Percentiles rank a stretch among this genome's conserved stretches.
Conservation (phyloP, 2,329 filamentous ascomycete species). For the Geosmithia putterillii region DNA sequence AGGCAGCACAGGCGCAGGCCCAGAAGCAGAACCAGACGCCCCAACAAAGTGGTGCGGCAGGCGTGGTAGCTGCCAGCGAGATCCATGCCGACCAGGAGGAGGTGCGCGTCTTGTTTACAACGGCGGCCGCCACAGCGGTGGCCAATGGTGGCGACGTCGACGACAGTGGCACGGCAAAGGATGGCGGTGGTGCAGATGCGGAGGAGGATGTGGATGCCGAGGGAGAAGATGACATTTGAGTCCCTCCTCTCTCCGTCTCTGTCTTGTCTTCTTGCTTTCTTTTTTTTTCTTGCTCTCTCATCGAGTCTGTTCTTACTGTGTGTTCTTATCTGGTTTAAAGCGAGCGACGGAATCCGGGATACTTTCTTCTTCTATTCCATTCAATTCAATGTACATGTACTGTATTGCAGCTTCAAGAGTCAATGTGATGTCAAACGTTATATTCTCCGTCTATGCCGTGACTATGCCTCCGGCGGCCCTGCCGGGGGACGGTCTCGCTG, state of each 20-base stretch:
- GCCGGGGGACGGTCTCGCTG: no score
- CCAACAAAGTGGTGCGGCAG: not conserved
- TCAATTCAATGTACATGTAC: no score
- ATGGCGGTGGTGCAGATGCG: slow-evolving; percentile 4
- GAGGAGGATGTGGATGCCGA: slow-evolving; percentile 19
- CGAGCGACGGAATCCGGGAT: no score
- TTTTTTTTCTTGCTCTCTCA: not conserved
- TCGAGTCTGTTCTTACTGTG: no score
- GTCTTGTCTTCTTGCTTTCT: not conserved
- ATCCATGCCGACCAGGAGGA: slow-evolving; percentile 15
- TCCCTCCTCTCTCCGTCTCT: not conserved
- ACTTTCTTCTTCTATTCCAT: no score
- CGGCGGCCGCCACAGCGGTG: slow-evolving; percentile 2
- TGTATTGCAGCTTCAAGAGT: no score
- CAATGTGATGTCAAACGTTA: no score
- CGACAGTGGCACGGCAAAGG: slow-evolving; percentile 1
- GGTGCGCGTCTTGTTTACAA: slow-evolving; percentile 14
- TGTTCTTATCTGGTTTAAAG: no score
- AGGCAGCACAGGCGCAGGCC: no score
- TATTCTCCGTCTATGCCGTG: no score
- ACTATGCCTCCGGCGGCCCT: no score
- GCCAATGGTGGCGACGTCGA: not conserved
- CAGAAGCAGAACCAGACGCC: slow-evolving; percentile 12
- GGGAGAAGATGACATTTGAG: slow-evolving; percentile 10
- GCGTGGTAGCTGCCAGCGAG: not conserved